Conservation (phyloP, 2,329 filamentous ascomycete species). For the Venturia effusa region DNA sequence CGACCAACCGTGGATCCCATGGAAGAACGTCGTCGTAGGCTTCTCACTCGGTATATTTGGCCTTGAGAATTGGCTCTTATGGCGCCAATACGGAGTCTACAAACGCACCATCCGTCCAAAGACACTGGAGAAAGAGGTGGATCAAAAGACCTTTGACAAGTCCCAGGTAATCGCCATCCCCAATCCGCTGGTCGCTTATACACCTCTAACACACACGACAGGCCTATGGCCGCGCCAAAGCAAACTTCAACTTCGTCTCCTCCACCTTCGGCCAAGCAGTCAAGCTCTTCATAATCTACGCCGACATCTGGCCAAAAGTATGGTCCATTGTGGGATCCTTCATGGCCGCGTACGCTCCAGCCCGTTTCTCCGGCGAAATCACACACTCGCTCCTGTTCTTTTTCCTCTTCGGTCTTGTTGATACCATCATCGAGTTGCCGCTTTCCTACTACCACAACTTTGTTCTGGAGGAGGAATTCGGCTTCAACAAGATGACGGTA, state of each 20-base stretch:
- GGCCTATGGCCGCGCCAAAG: constrained; percentile 92
- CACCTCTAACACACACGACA: constrained; percentile 20
- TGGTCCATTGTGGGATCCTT: constrained; percentile 69
- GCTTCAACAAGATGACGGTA: constrained; percentile 97
- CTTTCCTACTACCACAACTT: constrained; percentile 87
- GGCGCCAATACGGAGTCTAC: constrained; percentile 82
- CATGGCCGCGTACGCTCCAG: constrained; percentile 60
- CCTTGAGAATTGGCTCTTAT: constrained; percentile 79
- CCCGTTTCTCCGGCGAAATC: constrained; percentile 80
- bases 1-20: constrained; percentile 87
- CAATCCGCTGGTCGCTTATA: background rate
- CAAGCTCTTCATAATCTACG: constrained; percentile 81
- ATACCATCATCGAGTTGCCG: constrained; percentile 69
- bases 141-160: constrained; percentile 86
- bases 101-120: constrained; percentile 71
- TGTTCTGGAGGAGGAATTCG: constrained; percentile 90
- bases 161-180: constrained; percentile 50
- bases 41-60: constrained; percentile 88
- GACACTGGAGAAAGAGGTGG: constrained; percentile 79
- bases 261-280: constrained; percentile 79
- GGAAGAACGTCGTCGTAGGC: constrained; percentile 91
- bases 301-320: constrained; percentile 79
- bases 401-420: constrained; percentile 72
- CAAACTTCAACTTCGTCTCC: constrained; percentile 73
- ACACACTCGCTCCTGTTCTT: constrained; percentile 88